Conservation (phyloP, 2,329 filamentous ascomycete species). For the Aspergillus proliferans region DNA sequence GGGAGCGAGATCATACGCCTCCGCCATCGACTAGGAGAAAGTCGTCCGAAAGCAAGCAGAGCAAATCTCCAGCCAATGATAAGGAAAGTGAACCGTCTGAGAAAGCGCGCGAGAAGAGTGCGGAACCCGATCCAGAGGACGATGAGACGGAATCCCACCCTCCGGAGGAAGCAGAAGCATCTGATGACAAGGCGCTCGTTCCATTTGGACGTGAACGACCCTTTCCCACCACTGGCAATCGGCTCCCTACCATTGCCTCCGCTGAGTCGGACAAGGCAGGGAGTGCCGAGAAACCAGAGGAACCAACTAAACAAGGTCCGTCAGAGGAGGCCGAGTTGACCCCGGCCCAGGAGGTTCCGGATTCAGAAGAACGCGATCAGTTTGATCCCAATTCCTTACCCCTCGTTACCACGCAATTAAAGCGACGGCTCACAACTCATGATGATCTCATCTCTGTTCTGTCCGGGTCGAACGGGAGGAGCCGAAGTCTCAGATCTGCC, state of each 20-base stretch:
- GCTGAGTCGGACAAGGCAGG: slow-evolving; percentile 46
- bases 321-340: slow-evolving; percentile 17
- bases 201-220: slow-evolving; percentile 37
- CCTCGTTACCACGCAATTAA: slow-evolving; percentile 48
- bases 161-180: slow-evolving; percentile 33
- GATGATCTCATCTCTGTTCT: slow-evolving; percentile 91
- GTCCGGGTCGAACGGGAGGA: slow-evolving; percentile 58
- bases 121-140: slow-evolving; percentile 9
- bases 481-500: slow-evolving; percentile 66
- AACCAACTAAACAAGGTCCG: slow-evolving; percentile 14
- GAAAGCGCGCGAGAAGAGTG: slow-evolving; percentile 16
- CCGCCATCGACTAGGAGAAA: slow-evolving; percentile 8
- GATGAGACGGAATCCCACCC: slow-evolving; percentile 19
- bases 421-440: slow-evolving; percentile 78
- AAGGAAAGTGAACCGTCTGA: slow-evolving; percentile 9
- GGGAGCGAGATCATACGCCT: not conserved
- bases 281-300: slow-evolving; percentile 9
- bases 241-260: slow-evolving; percentile 54
- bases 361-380: slow-evolving; percentile 42
- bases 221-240: slow-evolving; percentile 49
- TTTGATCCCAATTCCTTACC: slow-evolving; percentile 39
- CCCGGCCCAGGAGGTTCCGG: slow-evolving; percentile 12
- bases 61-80: slow-evolving; percentile 10
- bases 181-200: slow-evolving; percentile 32
- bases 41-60: slow-evolving; percentile 8